Percentiles rank a stretch among this genome's conserved stretches.
Conservation (phyloP, 2,329 filamentous ascomycete species). For the Davidsoniella virescens region DNA sequence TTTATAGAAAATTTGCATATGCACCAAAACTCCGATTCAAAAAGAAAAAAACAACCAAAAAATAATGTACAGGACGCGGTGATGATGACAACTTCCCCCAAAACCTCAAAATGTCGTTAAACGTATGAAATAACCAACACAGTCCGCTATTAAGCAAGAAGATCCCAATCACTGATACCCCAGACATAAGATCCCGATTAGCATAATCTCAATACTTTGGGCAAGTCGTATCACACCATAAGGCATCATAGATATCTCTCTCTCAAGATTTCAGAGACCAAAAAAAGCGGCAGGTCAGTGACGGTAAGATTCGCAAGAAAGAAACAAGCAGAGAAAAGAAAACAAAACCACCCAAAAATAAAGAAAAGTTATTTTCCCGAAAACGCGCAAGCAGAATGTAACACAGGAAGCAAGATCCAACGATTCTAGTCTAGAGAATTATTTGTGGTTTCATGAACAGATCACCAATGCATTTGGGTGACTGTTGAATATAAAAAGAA, state of each 20-base stretch:
- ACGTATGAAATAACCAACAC: neutral
- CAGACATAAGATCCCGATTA: neutral
- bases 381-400: too few species aligned
- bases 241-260: too few species aligned
- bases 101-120: neutral
- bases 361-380: neutral
- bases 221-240: too few species aligned
- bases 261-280: too few species aligned
- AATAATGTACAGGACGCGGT: neutral
- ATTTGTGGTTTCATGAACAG: too few species aligned
- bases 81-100: neutral
- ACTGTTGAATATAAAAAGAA: too few species aligned
- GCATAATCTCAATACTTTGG: too few species aligned
- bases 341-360: neutral
- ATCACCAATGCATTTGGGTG: too few species aligned
- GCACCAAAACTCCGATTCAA: neutral
- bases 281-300: neutral
- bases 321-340: conserved; percentile 15
- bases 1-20: too few species aligned
- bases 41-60: neutral
- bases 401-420: neutral
- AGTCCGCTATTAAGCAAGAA: neutral
- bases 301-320: neutral
- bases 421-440: too few species aligned
- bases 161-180: conserved; percentile 2